Evolutionary conservation across 2,329 filamentous ascomycete species (phyloP).

Genomic region (Sporothrix pallida): DNA sequence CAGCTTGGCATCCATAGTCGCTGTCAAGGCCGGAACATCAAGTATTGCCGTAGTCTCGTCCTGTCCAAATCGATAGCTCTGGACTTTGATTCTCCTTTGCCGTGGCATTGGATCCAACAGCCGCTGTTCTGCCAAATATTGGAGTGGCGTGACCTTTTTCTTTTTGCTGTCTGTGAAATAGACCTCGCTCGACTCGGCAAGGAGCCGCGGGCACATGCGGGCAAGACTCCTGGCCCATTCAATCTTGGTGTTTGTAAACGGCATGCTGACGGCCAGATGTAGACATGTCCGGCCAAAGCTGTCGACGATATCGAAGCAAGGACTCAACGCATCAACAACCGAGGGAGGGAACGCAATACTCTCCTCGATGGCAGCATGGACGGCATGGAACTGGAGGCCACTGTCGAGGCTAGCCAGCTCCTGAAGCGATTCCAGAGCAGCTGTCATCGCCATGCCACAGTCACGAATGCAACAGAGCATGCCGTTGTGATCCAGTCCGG

Average conservation of each 20-base stretch:
- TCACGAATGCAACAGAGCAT: slow-evolving; percentile 23
- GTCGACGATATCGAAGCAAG: slow-evolving; percentile 3
- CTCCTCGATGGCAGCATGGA: slow-evolving; percentile 22
- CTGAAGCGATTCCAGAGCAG: background rate
- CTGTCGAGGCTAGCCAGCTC: slow-evolving; percentile 10
- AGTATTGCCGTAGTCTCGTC: background rate
- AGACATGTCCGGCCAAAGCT: slow-evolving; percentile 22
- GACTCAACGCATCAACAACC: slow-evolving; percentile 2
- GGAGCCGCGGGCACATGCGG: slow-evolving; percentile 14
- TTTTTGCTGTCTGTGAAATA: slow-evolving; percentile 12
- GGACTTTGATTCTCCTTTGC: background rate
- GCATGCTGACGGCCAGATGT: slow-evolving; percentile 25
- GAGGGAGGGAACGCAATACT: slow-evolving; percentile 12
- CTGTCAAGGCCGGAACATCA: background rate
- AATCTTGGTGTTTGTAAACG: slow-evolving; percentile 17
- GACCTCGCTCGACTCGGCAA: slow-evolving; percentile 12
- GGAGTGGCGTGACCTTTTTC: slow-evolving; percentile 20
- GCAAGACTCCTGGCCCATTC: slow-evolving; percentile 19
- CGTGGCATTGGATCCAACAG: background rate
- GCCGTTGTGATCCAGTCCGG: background rate
- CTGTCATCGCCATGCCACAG: background rate
- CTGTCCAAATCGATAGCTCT: background rate
- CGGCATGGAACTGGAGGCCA: slow-evolving; percentile 22
- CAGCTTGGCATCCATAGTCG: slow-evolving; percentile 16
- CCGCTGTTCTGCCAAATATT: slow-evolving; percentile 23